Conservation (phyloP, 2,329 filamentous ascomycete species). For the Aspergillus proliferans region DNA sequence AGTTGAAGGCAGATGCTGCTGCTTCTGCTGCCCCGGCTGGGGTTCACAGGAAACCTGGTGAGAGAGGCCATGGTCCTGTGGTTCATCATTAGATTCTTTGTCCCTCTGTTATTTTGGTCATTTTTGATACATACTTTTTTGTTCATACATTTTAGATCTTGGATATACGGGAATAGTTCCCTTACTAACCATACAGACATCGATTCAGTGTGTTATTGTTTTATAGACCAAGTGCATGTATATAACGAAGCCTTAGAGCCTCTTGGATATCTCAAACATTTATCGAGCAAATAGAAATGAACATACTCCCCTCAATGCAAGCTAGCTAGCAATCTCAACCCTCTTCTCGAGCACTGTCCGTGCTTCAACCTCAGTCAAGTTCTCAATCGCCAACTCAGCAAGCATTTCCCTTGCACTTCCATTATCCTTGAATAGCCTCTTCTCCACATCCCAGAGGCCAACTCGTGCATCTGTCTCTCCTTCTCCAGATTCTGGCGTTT, state of each 20-base stretch:
- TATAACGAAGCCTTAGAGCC: no score
- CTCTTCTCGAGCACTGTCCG: slow-evolving; percentile 41
- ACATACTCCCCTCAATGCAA: background rate
- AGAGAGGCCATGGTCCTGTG: slow-evolving; percentile 31
- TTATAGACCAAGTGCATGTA: no score
- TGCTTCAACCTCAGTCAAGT: slow-evolving; percentile 41
- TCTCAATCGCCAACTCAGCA: slow-evolving; percentile 37
- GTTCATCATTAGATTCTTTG: slow-evolving; percentile 13
- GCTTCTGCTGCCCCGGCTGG: background rate
- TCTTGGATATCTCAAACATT: no score
- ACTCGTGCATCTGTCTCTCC: slow-evolving; percentile 7
- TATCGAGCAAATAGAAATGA: background rate
- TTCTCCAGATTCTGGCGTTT: slow-evolving; percentile 1
- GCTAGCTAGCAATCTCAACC: slow-evolving; percentile 37
- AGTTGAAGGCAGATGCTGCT: slow-evolving; percentile 18
- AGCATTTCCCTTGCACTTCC: slow-evolving; percentile 42
- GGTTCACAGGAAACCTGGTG: slow-evolving; percentile 20
- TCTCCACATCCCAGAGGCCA: slow-evolving; percentile 43
- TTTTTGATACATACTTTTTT: background rate
- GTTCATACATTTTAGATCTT: background rate
- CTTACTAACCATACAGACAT: no score
- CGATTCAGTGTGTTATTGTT: no score
- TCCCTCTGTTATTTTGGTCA: background rate
- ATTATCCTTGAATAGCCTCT: slow-evolving; percentile 43
- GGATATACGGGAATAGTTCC: background rate